These are phyloP conservation scores for Phytophthora chlamydospora DNA, from an alignment of 352 stramenopile species.

Conservation along the genomic window DNA sequence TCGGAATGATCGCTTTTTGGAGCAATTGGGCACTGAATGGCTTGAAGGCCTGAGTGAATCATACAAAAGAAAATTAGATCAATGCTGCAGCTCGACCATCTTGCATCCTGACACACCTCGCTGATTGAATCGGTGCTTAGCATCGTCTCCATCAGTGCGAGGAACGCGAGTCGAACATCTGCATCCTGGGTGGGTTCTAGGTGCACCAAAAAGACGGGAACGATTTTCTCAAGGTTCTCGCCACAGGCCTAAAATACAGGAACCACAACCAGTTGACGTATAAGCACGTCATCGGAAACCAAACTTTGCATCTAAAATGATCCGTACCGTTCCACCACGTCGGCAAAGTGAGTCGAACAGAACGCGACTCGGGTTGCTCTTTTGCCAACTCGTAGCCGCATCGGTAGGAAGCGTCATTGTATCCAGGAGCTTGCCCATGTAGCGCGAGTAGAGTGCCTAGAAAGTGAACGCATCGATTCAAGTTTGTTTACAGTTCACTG, in stretches of 20 bases:
- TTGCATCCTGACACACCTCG: conserved; percentile 41
- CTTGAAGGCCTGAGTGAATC: conserved; percentile 54
- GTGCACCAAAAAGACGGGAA: conserved; percentile 72
- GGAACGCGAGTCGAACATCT: conserved; percentile 80
- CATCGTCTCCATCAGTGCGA: conserved; percentile 88
- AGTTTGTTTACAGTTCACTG: neutral
- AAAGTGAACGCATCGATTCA: neutral
- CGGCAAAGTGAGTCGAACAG: conserved; percentile 84
- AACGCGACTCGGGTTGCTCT: conserved; percentile 60
- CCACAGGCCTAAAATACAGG: conserved; percentile 54
- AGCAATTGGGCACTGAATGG: conserved; percentile 65
- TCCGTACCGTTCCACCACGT: conserved; percentile 59
- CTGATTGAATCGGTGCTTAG: conserved; percentile 58
- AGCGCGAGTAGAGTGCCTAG: conserved; percentile 65
- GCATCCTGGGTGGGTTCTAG: conserved; percentile 68
- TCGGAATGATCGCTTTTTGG: conserved; percentile 85
- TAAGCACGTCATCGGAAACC: neutral
- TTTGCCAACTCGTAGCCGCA: conserved; percentile 54
- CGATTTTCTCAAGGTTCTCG: conserved; percentile 58
- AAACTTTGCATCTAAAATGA: conserved; percentile 1
- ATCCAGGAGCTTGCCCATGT: conserved; percentile 57
- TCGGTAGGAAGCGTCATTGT: conserved; percentile 58
- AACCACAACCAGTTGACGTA: neutral
- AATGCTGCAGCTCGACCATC: neutral
- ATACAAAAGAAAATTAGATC: conserved; percentile 4